These are phyloP conservation scores for Cystobasidium onofrii DNA, from an alignment of 768 basidiomycete genomes.

Conservation along the genomic window DNA sequence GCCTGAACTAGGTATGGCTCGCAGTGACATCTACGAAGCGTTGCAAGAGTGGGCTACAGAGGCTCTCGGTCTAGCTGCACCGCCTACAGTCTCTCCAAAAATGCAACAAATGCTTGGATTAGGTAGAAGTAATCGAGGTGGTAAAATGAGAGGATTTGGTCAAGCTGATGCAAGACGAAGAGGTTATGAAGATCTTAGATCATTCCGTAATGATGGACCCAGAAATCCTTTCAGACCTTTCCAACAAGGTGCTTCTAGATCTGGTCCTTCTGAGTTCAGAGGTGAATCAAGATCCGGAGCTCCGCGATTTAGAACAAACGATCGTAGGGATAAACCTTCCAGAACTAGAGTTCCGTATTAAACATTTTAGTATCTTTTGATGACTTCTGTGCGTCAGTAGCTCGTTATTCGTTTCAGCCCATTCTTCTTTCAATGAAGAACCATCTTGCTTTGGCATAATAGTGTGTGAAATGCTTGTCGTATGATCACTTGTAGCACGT, in stretches of 20 bases:
- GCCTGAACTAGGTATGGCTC: conserved; percentile 51
- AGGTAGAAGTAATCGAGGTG: not conserved
- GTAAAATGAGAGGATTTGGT: conserved; percentile 1
- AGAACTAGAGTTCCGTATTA: not conserved
- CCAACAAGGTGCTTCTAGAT: not conserved
- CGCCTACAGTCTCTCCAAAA: conserved; percentile 53
- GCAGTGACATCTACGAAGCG: conserved; percentile 53
- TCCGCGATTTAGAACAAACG: not conserved
- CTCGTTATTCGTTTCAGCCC: too few species aligned
- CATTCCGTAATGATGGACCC: not conserved
- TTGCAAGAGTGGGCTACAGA: conserved; percentile 58
- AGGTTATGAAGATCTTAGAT: not conserved
- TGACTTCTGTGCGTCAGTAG: too few species aligned
- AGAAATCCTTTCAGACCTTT: conserved; percentile 2
- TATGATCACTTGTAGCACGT: not conserved
- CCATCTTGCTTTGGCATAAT: too few species aligned
- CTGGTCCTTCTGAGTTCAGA: not conserved
- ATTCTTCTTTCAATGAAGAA: too few species aligned
- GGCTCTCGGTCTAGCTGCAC: conserved; percentile 52
- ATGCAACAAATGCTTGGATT: conserved; percentile 52
- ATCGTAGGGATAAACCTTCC: not conserved
- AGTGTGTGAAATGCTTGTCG: not conserved
- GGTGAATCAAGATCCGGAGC: not conserved
- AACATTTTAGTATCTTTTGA: too few species aligned
- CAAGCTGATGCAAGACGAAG: conserved; percentile 1